These are phyloP conservation scores for Pichia sp. DNA, from an alignment of 1,139 yeast species.

Conservation along the genomic window DNA sequence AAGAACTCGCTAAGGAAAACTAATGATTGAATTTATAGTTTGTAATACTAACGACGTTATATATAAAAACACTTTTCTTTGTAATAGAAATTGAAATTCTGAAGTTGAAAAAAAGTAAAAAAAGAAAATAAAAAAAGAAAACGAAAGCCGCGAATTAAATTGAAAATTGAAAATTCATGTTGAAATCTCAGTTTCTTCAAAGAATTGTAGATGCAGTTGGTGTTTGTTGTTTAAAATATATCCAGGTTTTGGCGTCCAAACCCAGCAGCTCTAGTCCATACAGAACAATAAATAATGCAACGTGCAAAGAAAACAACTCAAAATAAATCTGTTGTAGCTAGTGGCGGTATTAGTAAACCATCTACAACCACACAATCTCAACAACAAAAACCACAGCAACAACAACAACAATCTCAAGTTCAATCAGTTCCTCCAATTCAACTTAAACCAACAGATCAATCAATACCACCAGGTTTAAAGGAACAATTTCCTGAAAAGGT, in stretches of 20 bases:
- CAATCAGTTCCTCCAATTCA: constrained; percentile 22
- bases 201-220: neutral
- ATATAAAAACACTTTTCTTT: neutral
- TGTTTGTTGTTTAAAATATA: neutral
- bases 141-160: neutral
- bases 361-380: neutral
- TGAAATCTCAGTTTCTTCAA: neutral
- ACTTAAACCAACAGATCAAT: constrained; percentile 64
- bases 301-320: neutral
- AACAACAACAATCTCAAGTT: constrained; percentile 10
- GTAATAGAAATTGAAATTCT: neutral
- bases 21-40: neutral
- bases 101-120: neutral
- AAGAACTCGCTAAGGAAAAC: constrained; percentile 51
- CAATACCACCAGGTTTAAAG: constrained; percentile 55
- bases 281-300: constrained; percentile 2
- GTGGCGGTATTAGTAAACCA: neutral
- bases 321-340: neutral
- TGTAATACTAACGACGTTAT: neutral
- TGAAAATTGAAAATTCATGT: neutral
- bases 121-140: neutral
- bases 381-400: constrained; percentile 5
- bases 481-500: constrained; percentile 64
- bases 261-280: neutral
- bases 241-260: neutral